Conservation (phyloP, 257 asterid species). For the Leptodermis oblonga region DNA sequence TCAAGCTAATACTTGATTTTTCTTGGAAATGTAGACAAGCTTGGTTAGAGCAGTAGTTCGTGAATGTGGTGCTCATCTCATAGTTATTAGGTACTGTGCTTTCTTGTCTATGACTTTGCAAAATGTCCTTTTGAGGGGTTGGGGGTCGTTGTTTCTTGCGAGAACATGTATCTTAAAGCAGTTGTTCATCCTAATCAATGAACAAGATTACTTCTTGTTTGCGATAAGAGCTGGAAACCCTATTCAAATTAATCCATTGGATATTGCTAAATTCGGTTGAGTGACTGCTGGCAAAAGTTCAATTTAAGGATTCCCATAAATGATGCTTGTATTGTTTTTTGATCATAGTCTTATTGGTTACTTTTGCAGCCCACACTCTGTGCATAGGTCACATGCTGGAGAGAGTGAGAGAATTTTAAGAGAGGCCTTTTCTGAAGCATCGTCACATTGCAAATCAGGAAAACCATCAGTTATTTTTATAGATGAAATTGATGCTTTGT, state of each 20-base stretch:
- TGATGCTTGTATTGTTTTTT: conserved; percentile 1
- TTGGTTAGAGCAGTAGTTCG: conserved; percentile 96
- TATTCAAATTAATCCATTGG: too few species aligned
- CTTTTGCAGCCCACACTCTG: conserved; percentile 76
- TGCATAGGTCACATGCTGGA: conserved; percentile 76
- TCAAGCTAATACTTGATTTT: neutral
- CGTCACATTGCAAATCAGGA: conserved; percentile 56
- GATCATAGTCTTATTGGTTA: conserved; percentile 17
- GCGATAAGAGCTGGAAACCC: too few species aligned
- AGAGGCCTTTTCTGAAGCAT: conserved; percentile 82
- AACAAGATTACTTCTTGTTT: neutral
- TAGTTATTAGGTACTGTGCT: conserved; percentile 56
- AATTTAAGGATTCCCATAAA: neutral
- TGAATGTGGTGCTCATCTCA: conserved; percentile 81
- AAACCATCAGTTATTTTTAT: conserved; percentile 86
- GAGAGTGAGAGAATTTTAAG: conserved; percentile 85
- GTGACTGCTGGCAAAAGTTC: neutral
- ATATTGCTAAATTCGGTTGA: neutral
- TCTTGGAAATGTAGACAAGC: conserved; percentile 60
- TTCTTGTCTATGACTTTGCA: neutral
- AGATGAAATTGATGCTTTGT: conserved; percentile 93
- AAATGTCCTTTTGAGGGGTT: neutral
- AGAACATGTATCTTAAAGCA: too few species aligned
- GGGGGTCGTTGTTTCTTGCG: too few species aligned
- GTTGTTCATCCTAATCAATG: too few species aligned